Conservation (phyloP, 768 basidiomycete species). For the Suillus bovinus region DNA sequence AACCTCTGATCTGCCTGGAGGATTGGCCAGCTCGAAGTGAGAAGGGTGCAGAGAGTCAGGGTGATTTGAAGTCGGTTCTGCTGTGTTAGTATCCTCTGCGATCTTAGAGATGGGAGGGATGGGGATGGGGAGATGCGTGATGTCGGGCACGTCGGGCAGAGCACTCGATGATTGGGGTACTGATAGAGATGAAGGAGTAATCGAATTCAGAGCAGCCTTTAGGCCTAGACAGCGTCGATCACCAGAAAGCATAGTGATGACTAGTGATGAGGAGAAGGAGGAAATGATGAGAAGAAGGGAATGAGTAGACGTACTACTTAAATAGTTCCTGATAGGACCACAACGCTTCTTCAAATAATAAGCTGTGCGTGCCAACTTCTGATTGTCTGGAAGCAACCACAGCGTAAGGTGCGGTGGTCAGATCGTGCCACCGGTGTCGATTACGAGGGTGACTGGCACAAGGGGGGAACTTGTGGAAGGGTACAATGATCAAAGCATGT, state of each 20-base stretch:
- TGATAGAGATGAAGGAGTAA: constrained; percentile 6
- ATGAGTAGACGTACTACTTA: neutral
- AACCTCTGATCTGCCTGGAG: neutral
- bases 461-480: neutral
- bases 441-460: neutral
- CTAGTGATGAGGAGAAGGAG: neutral
- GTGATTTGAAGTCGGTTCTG: neutral
- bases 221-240: constrained; percentile 8
- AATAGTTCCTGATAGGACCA: neutral
- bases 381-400: neutral
- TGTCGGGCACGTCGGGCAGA: neutral
- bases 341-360: neutral
- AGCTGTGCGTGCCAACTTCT: constrained; percentile 13
- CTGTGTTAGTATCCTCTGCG: neutral
- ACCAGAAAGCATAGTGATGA: constrained; percentile 14
- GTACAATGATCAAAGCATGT: neutral
- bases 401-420: neutral
- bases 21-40: neutral
- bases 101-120: neutral
- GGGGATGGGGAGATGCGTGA: neutral
- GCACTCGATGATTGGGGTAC: neutral
- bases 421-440: neutral
- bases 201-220: constrained; percentile 12
- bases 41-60: neutral
- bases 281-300: neutral